Base-by-base conservation (phyloP, 352 stramenopile genomes). In the Pythium biforme region DNA sequence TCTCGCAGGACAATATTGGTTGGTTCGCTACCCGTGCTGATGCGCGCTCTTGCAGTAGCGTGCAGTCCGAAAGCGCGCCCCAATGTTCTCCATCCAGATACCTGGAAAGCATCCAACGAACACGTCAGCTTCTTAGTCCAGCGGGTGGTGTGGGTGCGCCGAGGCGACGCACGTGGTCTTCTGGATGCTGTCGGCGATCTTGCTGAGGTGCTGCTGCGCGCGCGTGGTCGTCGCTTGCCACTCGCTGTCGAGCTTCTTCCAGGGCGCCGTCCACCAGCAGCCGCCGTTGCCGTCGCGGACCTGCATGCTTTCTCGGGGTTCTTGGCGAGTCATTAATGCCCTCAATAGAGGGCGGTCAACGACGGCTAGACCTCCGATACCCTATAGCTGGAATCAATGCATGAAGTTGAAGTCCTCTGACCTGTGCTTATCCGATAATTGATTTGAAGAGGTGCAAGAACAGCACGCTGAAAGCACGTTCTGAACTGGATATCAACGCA, bases 161-260 rank as follows among this genome's bases (percentile, higher is more conserved):
- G n/a, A n/a, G n/a, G n/a, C n/a, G 2, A 58, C 79, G 25, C 55
- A 93, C 83, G 80, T 88, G 17, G 78, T 90, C 61, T 89, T 91
- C 62, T 93, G 83, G 31, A 89, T 55, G 47, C 73, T 82, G 49
- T 93, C 83, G 9, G 83, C 78, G 17, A 90, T 66, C 67, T 87
- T 89, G 23, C 59, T 65, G 37, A 93, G 73, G 20, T 91, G 77
- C 55, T 86, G 69, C 65, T 93, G 78, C 1, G 75, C 83, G 15
- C 69, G 68, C 8, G 62, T 55, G 37, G 61, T 77, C n/a, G 59
- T 47, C n/a, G 62, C 65, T 41, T 83, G 73, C 83, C 84, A 93
- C 58, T 91, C 79, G 10, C 69, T 64, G 27, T 88, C 79, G 19
- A 90, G 77, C 63, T 79, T 77, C 68, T 88, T 82, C 70, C 74